Evolutionary conservation across 257 asterid genomes (phyloP).

Genomic region (Perilla frutescens): DNA sequence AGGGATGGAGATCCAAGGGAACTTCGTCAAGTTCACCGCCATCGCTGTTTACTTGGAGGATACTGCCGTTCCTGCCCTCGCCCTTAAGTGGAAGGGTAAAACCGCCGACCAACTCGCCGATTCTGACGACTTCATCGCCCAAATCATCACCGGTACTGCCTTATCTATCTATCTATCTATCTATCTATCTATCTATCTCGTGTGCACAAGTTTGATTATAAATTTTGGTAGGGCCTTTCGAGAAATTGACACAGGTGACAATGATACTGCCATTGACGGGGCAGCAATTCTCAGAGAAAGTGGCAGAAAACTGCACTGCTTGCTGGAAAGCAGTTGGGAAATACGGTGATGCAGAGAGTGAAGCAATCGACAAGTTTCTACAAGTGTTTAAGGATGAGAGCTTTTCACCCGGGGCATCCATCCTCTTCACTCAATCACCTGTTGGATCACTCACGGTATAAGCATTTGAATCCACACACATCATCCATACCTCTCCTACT

Average conservation of each 20-base stretch:
- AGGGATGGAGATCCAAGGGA: constrained; percentile 74
- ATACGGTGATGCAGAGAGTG: constrained; percentile 61
- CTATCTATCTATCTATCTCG: too few species aligned
- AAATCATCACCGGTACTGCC: constrained; percentile 61
- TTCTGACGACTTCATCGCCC: constrained; percentile 72
- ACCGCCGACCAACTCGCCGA: constrained; percentile 59
- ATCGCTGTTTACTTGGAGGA: constrained; percentile 81
- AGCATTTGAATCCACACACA: too few species aligned
- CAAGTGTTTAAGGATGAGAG: constrained; percentile 57
- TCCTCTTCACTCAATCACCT: constrained; percentile 83
- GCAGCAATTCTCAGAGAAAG: constrained; percentile 85
- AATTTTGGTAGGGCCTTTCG: constrained; percentile 65
- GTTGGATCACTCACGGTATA: constrained; percentile 69
- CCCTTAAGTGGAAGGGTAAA: constrained; percentile 85
- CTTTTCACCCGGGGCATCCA: constrained; percentile 81
- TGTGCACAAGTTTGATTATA: too few species aligned
- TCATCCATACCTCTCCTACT: too few species aligned
- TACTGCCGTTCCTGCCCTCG: constrained; percentile 57
- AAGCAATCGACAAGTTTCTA: constrained; percentile 66
- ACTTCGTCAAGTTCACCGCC: constrained; percentile 74
- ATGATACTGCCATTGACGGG: constrained; percentile 88
- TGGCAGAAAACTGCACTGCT: constrained; percentile 78
- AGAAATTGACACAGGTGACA: constrained; percentile 71
- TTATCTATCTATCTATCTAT: too few species aligned
- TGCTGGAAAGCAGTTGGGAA: constrained; percentile 69